Base-by-base conservation (phyloP, 2,329 filamentous ascomycete species). In the Sphaerostilbella broomeana region DNA sequence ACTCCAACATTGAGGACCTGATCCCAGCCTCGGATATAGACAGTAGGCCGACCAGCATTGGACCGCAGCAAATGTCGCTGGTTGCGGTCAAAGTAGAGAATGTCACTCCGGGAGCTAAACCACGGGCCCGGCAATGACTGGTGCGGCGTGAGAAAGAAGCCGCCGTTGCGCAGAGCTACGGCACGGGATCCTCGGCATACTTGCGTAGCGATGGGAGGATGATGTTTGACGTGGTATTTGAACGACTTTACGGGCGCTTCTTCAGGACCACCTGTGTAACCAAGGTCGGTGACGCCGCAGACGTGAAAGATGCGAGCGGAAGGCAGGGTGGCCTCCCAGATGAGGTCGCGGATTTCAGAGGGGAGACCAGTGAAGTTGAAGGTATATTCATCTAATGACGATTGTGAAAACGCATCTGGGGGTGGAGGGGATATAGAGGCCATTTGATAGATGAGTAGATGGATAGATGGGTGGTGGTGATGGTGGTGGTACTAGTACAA, bases 81-180 rank as follows among this genome's bases (percentile, higher is more conserved):
- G 18, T 54, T 54, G 30, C 54, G 50, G 29, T 55, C 52, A 17
- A 60, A 47, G 29, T 59, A 58, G 11, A 62, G 44, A 11, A 60
- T 42, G 35, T 59, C 53, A 0, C 43, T 41, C 15, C 49, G 37
- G 2, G 51, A 47, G 12, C 47, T 55, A 37, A 59, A 58, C 52
- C 51, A 57, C 4, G 44, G 33, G 2, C 51, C 51, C 6, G 50
- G 41, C 17, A 38, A 22, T 3, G 38, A 15, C 1, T 17, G 20
- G 3, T 13, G n/a, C 4, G 31, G 31, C 3, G 41, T 16, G 3
- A 43, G 46, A 12, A 60, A 35, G 35, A 55, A 52, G 47, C 54
- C 54, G 11, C 55, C 53, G 6, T 46, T 44, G 11, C 47, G 51
- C 10, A 52, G 44, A 2, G 55, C 55, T 5, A 51, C 41, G 11